These are phyloP conservation scores for Anthracocystis panici-leucophaei DNA, from an alignment of 1,284 basidiomycete genomes.

Conservation along the genomic window DNA sequence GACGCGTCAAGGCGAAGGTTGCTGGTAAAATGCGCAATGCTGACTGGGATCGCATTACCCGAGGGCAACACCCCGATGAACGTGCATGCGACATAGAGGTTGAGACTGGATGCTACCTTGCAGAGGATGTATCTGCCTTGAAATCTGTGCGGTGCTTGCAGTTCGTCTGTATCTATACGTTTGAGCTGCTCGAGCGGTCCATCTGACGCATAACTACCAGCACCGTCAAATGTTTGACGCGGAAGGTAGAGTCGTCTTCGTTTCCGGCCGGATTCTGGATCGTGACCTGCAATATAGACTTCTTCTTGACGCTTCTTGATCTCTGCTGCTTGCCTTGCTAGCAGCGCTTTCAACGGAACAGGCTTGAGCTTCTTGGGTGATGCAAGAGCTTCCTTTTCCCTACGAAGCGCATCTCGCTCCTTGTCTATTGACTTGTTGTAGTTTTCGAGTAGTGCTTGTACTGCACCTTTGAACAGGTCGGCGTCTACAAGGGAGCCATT, in stretches of 20 bases:
- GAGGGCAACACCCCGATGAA: slow-evolving; percentile 57
- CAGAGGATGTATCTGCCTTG: slow-evolving; percentile 56
- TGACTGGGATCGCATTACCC: slow-evolving; percentile 56
- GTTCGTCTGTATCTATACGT: slow-evolving; percentile 46
- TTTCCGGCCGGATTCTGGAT: slow-evolving; percentile 32
- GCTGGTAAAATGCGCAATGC: slow-evolving; percentile 64
- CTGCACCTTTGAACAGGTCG: slow-evolving; percentile 65
- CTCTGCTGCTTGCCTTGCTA: slow-evolving; percentile 57
- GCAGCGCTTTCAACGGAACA: slow-evolving; percentile 57
- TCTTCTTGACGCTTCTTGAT: slow-evolving; percentile 59
- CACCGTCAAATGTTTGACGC: slow-evolving; percentile 61
- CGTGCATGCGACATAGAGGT: slow-evolving; percentile 59
- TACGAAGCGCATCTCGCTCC: slow-evolving; percentile 47
- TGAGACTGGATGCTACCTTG: slow-evolving; percentile 56
- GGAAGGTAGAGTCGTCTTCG: slow-evolving; percentile 49
- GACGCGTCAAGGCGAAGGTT: slow-evolving; percentile 46
- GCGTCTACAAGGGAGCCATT: slow-evolving; percentile 58
- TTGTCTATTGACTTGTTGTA: slow-evolving; percentile 59
- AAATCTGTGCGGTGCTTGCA: slow-evolving; percentile 52
- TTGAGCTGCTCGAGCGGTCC: slow-evolving; percentile 40
- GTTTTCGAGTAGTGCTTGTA: slow-evolving; percentile 64
- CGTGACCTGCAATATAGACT: slow-evolving; percentile 23
- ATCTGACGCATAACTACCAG: slow-evolving; percentile 52
- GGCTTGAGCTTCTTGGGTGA: slow-evolving; percentile 55
- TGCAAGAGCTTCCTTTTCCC: slow-evolving; percentile 30